A percentile compares a stretch with the other conserved stretches of the same genome.
These are phyloP conservation scores for Tolypocladium album DNA, from an alignment of 2,329 filamentous ascomycete species.

Conservation along the genomic window DNA sequence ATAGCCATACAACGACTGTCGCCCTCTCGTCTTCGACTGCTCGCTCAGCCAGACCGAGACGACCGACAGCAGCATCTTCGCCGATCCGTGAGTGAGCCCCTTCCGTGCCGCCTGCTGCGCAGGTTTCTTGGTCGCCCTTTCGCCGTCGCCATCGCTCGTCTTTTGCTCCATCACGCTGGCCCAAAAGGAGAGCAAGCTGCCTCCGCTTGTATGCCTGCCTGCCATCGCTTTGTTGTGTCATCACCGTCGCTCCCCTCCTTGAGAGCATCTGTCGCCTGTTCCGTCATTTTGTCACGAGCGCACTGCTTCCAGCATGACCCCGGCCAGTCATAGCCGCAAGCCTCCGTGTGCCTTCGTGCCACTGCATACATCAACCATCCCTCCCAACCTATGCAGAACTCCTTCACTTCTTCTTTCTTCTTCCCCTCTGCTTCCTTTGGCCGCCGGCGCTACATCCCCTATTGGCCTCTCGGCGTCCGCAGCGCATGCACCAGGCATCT, in stretches of 20 bases:
- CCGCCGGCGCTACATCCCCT: neutral
- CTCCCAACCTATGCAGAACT: neutral
- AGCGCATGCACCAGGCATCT: neutral
- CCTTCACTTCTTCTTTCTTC: neutral
- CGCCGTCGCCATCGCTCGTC: neutral
- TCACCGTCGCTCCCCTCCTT: neutral
- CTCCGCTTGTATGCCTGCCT: neutral
- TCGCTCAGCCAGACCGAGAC: neutral
- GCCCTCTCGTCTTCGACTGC: neutral
- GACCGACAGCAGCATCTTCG: neutral
- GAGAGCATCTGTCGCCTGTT: neutral
- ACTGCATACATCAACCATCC: neutral
- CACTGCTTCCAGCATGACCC: neutral
- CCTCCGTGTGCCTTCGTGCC: neutral
- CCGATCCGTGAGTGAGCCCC: constrained; percentile 1
- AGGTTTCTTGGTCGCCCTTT: neutral
- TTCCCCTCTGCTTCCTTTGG: neutral
- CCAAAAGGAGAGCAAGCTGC: neutral
- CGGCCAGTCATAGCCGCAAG: neutral
- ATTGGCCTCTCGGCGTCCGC: neutral
- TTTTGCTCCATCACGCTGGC: neutral
- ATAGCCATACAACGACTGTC: neutral
- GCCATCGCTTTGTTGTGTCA: neutral
- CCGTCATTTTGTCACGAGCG: constrained; percentile 2
- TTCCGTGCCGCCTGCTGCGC: neutral